These are phyloP conservation scores for Kandelia obovata DNA, from an alignment of 345 rosid species.

Conservation along the genomic window DNA sequence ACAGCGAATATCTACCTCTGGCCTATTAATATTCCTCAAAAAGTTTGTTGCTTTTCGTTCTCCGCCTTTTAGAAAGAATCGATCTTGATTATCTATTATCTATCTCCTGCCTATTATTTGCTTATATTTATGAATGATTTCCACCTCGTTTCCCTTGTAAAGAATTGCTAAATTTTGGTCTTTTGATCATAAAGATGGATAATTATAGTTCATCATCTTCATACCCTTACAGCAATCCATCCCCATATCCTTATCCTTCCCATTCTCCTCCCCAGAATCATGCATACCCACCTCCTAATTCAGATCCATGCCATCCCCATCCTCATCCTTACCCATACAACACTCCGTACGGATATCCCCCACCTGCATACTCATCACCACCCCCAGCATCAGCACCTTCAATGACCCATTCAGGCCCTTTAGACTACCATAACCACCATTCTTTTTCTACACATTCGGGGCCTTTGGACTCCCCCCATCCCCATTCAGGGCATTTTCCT, in stretches of 20 bases:
- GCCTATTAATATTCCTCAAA: not conserved
- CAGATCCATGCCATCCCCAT: conserved; percentile 44
- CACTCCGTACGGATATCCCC: conserved; percentile 20
- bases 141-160: conserved; percentile 6
- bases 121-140: not conserved
- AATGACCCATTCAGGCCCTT: conserved; percentile 14
- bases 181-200: conserved; percentile 27
- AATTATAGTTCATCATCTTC: conserved; percentile 17
- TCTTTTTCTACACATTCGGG: conserved; percentile 16
- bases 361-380: not conserved
- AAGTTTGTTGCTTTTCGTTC: not conserved
- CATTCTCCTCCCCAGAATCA: conserved; percentile 24
- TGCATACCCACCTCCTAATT: conserved; percentile 51
- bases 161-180: not conserved
- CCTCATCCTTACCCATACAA: conserved; percentile 33
- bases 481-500: conserved; percentile 36
- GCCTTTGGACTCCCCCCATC: conserved; percentile 6
- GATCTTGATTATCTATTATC: not conserved
- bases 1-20: conserved; percentile 1
- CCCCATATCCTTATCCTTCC: conserved; percentile 41
- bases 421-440: conserved; percentile 9
- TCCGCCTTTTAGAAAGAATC: not conserved
- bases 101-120: not conserved
- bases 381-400: conserved; percentile 14
- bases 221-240: conserved; percentile 43